Conservation (phyloP, 805 yeast species). For the Pichia exigua region DNA sequence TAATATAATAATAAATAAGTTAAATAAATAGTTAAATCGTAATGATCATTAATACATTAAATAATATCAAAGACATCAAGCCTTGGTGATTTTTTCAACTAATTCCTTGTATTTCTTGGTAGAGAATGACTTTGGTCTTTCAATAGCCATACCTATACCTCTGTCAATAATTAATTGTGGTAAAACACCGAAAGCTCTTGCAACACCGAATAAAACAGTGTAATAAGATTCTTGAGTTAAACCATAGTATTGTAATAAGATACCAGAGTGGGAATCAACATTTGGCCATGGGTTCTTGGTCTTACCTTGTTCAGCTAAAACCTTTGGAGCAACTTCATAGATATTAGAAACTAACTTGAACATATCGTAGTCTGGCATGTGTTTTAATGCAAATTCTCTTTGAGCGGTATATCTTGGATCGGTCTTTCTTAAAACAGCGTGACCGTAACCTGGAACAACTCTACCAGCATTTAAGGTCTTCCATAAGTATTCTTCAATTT, state of each 20-base stretch:
- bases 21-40: background rate
- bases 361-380: slow-evolving; percentile 71
- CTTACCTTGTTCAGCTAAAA: slow-evolving; percentile 77
- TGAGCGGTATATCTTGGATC: slow-evolving; percentile 85
- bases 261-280: slow-evolving; percentile 85
- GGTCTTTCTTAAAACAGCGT: slow-evolving; percentile 80
- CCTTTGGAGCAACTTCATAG: slow-evolving; percentile 77
- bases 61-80: slow-evolving; percentile 5
- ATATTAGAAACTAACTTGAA: slow-evolving; percentile 72
- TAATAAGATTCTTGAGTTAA: slow-evolving; percentile 74
- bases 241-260: slow-evolving; percentile 78
- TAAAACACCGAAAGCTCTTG: slow-evolving; percentile 80
- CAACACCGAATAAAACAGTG: slow-evolving; percentile 80
- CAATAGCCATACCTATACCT: slow-evolving; percentile 74
- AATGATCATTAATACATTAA: background rate
- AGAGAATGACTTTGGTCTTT: slow-evolving; percentile 90
- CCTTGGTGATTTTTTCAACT: slow-evolving; percentile 36
- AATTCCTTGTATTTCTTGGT: slow-evolving; percentile 86
- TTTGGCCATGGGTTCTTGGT: slow-evolving; percentile 93
- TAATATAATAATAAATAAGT: background rate
- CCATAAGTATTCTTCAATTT: slow-evolving; percentile 73
- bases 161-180: slow-evolving; percentile 82
- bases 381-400: slow-evolving; percentile 69
- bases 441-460: slow-evolving; percentile 86
- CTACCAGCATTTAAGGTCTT: slow-evolving; percentile 73